Percentiles rank a stretch among this genome's conserved stretches.
These are phyloP conservation scores for Coccomyxa subellipsoidea DNA, from an alignment of 163 green algal genomes.

Conservation along the genomic window DNA sequence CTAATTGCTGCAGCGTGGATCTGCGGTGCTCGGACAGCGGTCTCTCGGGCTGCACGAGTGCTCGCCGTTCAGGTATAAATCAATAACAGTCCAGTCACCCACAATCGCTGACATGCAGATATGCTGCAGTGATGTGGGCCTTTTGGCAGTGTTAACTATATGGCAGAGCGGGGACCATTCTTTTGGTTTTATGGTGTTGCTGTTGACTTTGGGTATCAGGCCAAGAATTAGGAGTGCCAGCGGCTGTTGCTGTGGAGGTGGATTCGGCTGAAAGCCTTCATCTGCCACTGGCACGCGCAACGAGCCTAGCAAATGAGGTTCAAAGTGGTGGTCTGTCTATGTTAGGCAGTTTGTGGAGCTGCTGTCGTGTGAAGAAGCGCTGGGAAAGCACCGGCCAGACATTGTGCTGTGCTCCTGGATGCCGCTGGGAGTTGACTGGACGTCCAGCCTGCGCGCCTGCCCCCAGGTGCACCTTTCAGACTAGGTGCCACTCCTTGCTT, in stretches of 20 bases:
- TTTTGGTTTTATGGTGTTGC: too few relatives aligned
- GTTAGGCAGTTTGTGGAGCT: neutral
- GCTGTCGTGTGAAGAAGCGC: neutral
- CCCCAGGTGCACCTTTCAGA: neutral
- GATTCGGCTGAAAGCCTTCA: too few relatives aligned
- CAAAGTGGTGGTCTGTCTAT: neutral
- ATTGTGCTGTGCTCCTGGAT: neutral
- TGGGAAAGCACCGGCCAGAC: neutral
- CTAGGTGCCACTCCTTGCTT: neutral
- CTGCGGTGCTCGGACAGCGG: neutral
- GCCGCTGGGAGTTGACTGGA: neutral
- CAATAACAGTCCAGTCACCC: neutral
- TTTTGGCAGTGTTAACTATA: too few relatives aligned
- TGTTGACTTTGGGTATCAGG: too few relatives aligned
- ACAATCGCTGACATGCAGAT: too few relatives aligned
- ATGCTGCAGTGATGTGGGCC: too few relatives aligned
- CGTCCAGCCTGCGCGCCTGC: neutral
- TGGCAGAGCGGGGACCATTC: too few relatives aligned
- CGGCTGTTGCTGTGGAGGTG: too few relatives aligned
- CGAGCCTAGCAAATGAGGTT: neutral
- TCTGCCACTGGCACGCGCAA: neutral
- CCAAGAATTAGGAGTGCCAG: too few relatives aligned
- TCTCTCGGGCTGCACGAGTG: neutral
- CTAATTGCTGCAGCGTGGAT: neutral
- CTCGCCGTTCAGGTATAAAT: neutral